Evolutionary conservation across 805 yeast species (phyloP), one percentile per base, ranked within the genome.

Genomic region (Schwanniomyces yamadae): DNA sequence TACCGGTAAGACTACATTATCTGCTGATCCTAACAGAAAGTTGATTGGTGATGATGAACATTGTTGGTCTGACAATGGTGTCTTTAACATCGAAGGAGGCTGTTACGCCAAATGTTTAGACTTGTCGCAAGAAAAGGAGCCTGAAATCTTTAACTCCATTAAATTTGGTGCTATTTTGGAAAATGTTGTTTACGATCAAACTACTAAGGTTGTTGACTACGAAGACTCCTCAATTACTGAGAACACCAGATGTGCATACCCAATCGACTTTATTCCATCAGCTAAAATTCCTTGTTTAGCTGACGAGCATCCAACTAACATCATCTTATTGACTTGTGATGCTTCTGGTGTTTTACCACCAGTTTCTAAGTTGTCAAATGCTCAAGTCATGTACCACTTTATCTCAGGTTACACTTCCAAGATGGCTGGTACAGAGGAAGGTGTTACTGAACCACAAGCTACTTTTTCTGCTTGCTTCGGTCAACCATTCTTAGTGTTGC

Each of bases 391-490:
- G 98, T 91, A 93, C 78, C 98, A 91, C 72, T 91, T 91, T 72
- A 91, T 91, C 54, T 84, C 95, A 46, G 99, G 99, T 57, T 91
- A 91, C 78, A 91, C 99, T 44, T 91, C 98, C 38, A 91, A 93
- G 80, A 91, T 91, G 95, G 96, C 99, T 44, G 98, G 98, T 65
- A 91, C 99, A 36, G 99, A 91, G 71, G 95, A 87, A 65, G 99
- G 99, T 68, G 87, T 91, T 49, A 90, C 97, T 45, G 97, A 91
- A 72, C 98, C 99, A 44, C 89, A 86, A 67, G 96, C 97, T 39
- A 88, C 96, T 13, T 91, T 91, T 80, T 86, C 96, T 44, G 96
- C 99, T 36, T 91, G 99, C 75, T 91, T 90, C 65, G 99, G 98
- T 60, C 98, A 91, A 75, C 99, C 99, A 47, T 91, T 91, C 84